Base-by-base conservation (phyloP, 495 filamentous ascomycete genomes). In the Aspergillus egyptiacus region DNA sequence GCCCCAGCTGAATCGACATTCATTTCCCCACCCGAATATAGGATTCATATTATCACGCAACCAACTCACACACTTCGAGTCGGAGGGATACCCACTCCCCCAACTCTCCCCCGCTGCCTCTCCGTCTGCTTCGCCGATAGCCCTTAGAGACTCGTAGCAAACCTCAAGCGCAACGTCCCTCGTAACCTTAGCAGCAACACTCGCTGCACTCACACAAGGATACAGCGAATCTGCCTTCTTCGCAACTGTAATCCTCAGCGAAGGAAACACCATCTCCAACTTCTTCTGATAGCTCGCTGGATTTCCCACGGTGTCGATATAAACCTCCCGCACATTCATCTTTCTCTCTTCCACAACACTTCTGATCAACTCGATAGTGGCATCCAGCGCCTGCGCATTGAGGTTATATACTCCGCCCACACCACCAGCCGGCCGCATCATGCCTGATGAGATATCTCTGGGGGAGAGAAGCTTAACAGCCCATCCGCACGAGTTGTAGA, bases 331-430 rank as follows among this genome's bases (percentile, higher is more conserved):
- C 0, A 98, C 73, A 66, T 91, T 85, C 30, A 97, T 83, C 10
- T 86, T 86, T 7, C 66, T 68, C 0, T 77, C 83, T 38, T 91
- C 75, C 7, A 75, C 59, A 0, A 95, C 85, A 3, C 81, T 81
- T 14, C 80, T 66, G 43, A 98, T 91, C 47, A 98, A 70, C 15
- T 78, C 79, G n/a, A 94, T 78, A 1, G 93, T 98, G 0, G 93
- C 89, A 68, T 98, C 91, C 78, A 95, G 85, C 1, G 93, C 93
- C 66, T 97, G 93, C n/a, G 90, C 89, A 68, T 98, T 98, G 46
- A 98, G 76, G 61, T 98, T 98, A 68, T 96, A 96, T 0, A 74
- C 71, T 3, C 74, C 77, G 0, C 65, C 64, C 32, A 64, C 41
- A 9, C 28, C 28, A 15, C 14, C 27, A 23, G 41, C 54, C 10